phyloP scores from a whole-genome alignment of 345 rosid genomes.

The Syzygium aqueum region DNA sequence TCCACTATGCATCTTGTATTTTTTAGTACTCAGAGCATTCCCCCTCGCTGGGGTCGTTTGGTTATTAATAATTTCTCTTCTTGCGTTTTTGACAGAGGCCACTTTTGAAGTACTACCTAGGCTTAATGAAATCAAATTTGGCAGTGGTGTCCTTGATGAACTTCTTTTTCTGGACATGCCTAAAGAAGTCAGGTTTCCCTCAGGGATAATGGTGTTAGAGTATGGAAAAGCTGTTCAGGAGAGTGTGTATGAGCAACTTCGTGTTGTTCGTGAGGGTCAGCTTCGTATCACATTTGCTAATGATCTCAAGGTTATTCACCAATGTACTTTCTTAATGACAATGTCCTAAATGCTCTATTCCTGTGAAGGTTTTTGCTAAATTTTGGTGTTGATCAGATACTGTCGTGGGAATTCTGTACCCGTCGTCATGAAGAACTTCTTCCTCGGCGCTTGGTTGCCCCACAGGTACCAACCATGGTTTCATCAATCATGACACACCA shows the following conservation, averaged over 20 bases:
- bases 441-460: constrained; percentile 91
- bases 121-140: constrained; percentile 92
- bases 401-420: constrained; percentile 98
- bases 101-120: constrained; percentile 93
- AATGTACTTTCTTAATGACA: neutral
- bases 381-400: constrained; percentile 37
- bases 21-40: neutral
- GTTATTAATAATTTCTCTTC: neutral
- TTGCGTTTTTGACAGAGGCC: constrained; percentile 57
- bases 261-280: constrained; percentile 96
- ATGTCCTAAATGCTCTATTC: neutral
- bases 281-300: constrained; percentile 83
- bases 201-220: constrained; percentile 81
- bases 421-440: constrained; percentile 91
- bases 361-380: neutral
- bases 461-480: constrained; percentile 51
- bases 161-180: constrained; percentile 87
- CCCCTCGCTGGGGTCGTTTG: neutral
- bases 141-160: constrained; percentile 94
- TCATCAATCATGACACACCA: neutral
- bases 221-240: constrained; percentile 93
- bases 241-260: constrained; percentile 94
- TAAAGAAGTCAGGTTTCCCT: constrained; percentile 59
- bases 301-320: constrained; percentile 66
- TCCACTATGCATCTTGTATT: neutral